phyloP scores from a whole-genome alignment of 108 stramenopile species.

The Cyclostephanos tholiformis region DNA sequence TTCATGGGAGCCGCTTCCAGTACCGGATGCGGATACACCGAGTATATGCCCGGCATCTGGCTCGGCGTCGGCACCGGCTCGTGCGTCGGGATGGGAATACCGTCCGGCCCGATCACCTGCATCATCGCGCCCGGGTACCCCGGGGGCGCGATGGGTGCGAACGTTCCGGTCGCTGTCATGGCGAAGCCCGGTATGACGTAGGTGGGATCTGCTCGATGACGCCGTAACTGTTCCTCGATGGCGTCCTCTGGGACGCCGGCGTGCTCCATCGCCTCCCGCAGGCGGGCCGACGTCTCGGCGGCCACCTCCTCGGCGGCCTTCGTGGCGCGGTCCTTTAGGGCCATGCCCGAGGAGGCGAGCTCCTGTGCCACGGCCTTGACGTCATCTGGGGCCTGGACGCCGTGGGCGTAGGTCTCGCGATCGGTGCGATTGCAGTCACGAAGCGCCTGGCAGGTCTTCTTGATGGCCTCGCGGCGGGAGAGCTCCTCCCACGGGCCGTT shows the following conservation, averaged over 20 bases:
- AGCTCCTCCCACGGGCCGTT: conserved; percentile 79
- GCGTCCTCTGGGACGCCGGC: conserved; percentile 46
- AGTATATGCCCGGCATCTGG: conserved; percentile 32
- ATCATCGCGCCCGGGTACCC: conserved; percentile 23
- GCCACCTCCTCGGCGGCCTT: conserved; percentile 38
- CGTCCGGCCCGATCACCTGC: conserved; percentile 44
- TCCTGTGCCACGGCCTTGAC: conserved; percentile 55
- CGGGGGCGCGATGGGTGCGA: conserved; percentile 25
- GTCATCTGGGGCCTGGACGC: conserved; percentile 63
- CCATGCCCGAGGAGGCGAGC: conserved; percentile 44
- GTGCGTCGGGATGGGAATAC: conserved; percentile 24
- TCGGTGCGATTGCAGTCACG: conserved; percentile 82
- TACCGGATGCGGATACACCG: conserved; percentile 41
- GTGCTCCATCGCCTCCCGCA: conserved; percentile 45
- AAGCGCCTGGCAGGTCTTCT: conserved; percentile 80
- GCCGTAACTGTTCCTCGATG: conserved; percentile 44
- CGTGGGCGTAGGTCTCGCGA: conserved; percentile 68
- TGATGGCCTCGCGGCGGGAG: conserved; percentile 54
- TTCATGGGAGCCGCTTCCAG: conserved; percentile 40
- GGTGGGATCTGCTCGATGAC: conserved; percentile 44
- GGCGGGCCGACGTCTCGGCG: conserved; percentile 32
- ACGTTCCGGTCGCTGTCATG: conserved; percentile 27
- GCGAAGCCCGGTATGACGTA: conserved; percentile 50
- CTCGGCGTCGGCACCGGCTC: conserved; percentile 18
- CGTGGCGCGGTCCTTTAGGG: conserved; percentile 56